Evolutionary conservation across 371 early-diverging fungal species (phyloP), one percentile per base, ranked within the genome.

Genomic region (Mycotypha africana): DNA sequence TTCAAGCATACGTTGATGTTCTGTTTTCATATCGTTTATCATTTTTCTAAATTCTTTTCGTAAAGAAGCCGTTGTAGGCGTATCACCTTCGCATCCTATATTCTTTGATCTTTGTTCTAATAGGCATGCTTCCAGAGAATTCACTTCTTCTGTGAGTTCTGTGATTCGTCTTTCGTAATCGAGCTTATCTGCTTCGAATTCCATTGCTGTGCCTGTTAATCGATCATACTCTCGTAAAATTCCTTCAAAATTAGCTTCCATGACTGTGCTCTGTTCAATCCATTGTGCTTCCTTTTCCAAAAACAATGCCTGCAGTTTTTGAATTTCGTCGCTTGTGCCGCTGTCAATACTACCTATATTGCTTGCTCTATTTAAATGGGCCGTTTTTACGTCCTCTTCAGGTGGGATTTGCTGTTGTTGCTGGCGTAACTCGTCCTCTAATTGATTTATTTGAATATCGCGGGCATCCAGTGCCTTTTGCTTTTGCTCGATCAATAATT

Each of bases 21-120:
- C 81, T 6, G 58, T 42, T 38, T 78, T 73, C 42, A 78, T 50
- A 26, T 79, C 77, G n/a, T 45, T 62, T 45, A 81, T 75, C 50
- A 80, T 72, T 10, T 71, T 58, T 40, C 79, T 58, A 44, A 83
- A 83, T 34, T 83, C 84, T 45, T 70, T 78, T 19, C 84, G 59
- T 34, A 83, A 45, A 0, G 79, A 68, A 2, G 81, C 72, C 0
- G 84, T 83, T 0, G 81, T 71, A 0, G 69, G 49, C 8, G 62
- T 61, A 16, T 70, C 71, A 6, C 38, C 35, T 12, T 39, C 51
- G 32, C 56, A 42, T 3, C 63, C 67, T 21, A 66, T 25, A 16
- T 60, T 56, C 32, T 60, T 59, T 14, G 70, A 58, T 11, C 28
- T 8, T 28, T 28, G 28, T 25, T 73, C 67, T 0, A 59, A 47